Percentiles rank a stretch among this genome's conserved stretches.
phyloP scores from a whole-genome alignment of 164 flowering plant species.

The Magnolia officinalis region DNA sequence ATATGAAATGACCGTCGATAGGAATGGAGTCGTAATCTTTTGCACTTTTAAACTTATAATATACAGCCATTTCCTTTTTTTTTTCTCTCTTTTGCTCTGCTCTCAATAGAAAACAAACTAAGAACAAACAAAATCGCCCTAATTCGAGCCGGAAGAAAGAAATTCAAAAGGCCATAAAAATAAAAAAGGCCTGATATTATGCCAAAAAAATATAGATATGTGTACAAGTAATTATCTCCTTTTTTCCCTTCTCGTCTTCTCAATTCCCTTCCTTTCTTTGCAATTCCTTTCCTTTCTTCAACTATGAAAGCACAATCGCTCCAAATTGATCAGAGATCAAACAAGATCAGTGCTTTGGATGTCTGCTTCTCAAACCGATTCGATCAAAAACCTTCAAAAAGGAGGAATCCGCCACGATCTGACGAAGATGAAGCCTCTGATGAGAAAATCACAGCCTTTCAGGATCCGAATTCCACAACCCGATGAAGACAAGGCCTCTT shows the following conservation, averaged over 20 bases:
- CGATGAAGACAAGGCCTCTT: background rate
- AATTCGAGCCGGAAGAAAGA: conserved; percentile 1
- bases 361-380: background rate
- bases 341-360: background rate
- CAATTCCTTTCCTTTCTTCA: background rate
- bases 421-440: background rate
- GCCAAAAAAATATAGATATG: conserved; percentile 1
- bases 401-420: background rate
- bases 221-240: background rate
- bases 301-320: background rate
- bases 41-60: conserved; percentile 99
- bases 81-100: conserved; percentile 7
- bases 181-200: conserved; percentile 9
- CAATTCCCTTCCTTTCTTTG: background rate
- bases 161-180: conserved; percentile 2
- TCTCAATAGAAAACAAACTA: background rate
- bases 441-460: background rate
- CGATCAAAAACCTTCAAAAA: background rate
- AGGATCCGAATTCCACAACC: background rate
- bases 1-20: conserved; percentile 92
- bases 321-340: background rate
- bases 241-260: background rate
- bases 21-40: conserved; percentile 89
- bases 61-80: conserved; percentile 64
- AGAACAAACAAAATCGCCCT: conserved; percentile 6